Conservation (phyloP, 2,329 filamentous ascomycete genomes). For the Arthrobotrys iridis region DNA sequence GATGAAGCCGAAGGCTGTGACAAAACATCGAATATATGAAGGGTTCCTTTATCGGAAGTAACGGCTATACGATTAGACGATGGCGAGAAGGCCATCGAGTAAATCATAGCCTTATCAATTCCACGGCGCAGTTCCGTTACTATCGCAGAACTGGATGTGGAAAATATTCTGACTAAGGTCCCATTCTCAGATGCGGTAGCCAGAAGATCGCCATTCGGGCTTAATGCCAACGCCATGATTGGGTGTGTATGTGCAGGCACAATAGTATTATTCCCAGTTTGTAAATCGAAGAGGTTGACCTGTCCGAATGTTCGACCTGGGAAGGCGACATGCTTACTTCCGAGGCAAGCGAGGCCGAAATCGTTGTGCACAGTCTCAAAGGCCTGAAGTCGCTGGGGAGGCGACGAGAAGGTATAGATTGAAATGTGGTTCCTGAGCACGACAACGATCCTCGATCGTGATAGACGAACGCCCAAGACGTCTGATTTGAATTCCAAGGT, state of each 20-base stretch:
- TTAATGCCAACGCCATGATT: conserved; percentile 81
- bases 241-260: conserved; percentile 87
- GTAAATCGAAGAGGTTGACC: conserved; percentile 83
- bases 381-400: conserved; percentile 74
- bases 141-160: conserved; percentile 80
- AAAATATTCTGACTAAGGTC: conserved; percentile 86
- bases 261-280: conserved; percentile 85
- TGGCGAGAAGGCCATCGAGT: conserved; percentile 87
- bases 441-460: conserved; percentile 79
- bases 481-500: conserved; percentile 81
- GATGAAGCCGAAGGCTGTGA: conserved; percentile 53
- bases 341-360: conserved; percentile 80
- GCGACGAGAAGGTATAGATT: conserved; percentile 80
- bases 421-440: conserved; percentile 83
- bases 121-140: conserved; percentile 87
- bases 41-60: conserved; percentile 94
- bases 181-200: conserved; percentile 93
- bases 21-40: conserved; percentile 87
- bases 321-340: conserved; percentile 78
- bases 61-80: conserved; percentile 82
- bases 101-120: conserved; percentile 86
- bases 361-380: conserved; percentile 90
- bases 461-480: conserved; percentile 81
- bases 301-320: conserved; percentile 89
- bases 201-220: conserved; percentile 79